These are phyloP conservation scores for Mycena pura DNA, from an alignment of 768 basidiomycete species.

Conservation along the genomic window DNA sequence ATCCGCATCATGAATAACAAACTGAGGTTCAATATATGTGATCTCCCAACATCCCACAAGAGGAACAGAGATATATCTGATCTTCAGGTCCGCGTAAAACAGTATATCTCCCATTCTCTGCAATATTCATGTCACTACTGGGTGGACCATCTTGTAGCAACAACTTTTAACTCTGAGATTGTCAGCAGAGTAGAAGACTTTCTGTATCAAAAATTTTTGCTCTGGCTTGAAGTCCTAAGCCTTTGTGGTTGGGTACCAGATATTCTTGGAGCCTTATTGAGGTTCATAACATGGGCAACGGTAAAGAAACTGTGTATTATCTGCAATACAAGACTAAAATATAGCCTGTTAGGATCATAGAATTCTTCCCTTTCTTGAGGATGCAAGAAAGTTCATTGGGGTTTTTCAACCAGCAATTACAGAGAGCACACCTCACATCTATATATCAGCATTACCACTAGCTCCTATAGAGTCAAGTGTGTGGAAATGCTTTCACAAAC, in stretches of 20 bases:
- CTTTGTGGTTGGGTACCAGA: neutral
- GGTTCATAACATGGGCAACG: neutral
- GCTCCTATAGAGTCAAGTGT: neutral
- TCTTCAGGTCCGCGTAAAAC: neutral
- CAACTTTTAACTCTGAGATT: neutral
- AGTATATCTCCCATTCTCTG: conserved; percentile 3
- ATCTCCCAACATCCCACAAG: conserved; percentile 5
- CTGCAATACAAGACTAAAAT: neutral
- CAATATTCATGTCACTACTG: conserved; percentile 22
- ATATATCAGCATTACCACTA: neutral
- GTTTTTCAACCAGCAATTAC: neutral
- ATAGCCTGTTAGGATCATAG: neutral
- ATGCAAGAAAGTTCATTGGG: neutral
- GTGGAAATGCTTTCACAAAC: neutral
- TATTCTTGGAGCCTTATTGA: neutral
- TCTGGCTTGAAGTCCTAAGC: conserved; percentile 10
- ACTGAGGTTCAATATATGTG: conserved; percentile 12
- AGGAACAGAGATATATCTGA: conserved; percentile 2
- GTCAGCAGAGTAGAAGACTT: neutral
- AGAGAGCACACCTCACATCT: conserved; percentile 1
- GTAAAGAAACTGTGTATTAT: too few relatives aligned
- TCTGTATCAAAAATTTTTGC: conserved; percentile 4
- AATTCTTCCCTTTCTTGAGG: neutral
- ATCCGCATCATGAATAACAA: neutral
- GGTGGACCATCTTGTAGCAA: conserved; percentile 4